phyloP scores from a whole-genome alignment of 228 moss, liverwort and hornwort species.

The Sphagnum fallax region DNA sequence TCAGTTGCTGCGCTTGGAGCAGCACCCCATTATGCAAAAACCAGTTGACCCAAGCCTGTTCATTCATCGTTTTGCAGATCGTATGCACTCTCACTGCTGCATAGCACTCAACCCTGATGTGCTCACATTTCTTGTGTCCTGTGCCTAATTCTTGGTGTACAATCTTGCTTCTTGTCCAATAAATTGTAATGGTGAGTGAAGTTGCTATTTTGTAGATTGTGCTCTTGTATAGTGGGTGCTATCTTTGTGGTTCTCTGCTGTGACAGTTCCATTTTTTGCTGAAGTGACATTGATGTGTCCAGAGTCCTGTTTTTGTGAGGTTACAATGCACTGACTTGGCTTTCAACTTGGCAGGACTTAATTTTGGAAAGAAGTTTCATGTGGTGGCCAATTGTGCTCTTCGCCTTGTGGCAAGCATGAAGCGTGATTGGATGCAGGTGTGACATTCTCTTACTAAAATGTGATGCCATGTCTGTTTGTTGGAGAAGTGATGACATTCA shows the following conservation, averaged over 20 bases:
- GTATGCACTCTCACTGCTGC: constrained; percentile 26
- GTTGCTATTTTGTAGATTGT: too few relatives aligned
- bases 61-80: constrained; percentile 98
- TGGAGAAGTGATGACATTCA: too few relatives aligned
- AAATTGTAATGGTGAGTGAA: too few relatives aligned
- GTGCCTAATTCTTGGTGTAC: not conserved
- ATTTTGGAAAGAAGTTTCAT: constrained; percentile 89
- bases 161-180: too few relatives aligned
- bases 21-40: constrained; percentile 97
- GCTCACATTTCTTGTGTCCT: not conserved
- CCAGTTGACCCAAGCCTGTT: constrained; percentile 99
- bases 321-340: constrained; percentile 1
- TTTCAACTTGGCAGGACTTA: constrained; percentile 44
- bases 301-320: not conserved
- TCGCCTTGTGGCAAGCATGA: constrained; percentile 98
- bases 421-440: constrained; percentile 99
- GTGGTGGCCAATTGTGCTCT: constrained; percentile 80
- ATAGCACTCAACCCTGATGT: not conserved
- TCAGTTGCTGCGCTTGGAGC: constrained; percentile 79
- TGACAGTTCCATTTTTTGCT: not conserved
- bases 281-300: not conserved
- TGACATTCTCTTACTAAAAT: not conserved
- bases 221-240: not conserved
- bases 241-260: not conserved
- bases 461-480: too few relatives aligned